phyloP scores from a whole-genome alignment of 805 yeast species.

The Yamadazyma paraphyllophila region DNA sequence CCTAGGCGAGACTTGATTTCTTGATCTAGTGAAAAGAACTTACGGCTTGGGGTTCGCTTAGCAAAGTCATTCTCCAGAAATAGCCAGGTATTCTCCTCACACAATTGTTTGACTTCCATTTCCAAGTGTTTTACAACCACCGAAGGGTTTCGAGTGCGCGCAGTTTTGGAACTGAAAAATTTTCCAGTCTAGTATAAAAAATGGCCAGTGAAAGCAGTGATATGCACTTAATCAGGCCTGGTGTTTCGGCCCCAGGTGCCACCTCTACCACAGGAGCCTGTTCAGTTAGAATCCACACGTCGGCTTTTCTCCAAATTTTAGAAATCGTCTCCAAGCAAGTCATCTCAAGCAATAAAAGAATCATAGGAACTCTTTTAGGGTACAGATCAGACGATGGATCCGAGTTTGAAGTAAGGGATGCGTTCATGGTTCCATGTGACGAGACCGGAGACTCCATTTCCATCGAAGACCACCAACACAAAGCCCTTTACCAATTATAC shows the following conservation, averaged over 20 bases:
- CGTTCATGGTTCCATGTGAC: conserved; percentile 76
- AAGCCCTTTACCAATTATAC: conserved; percentile 65
- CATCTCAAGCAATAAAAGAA: conserved; percentile 46
- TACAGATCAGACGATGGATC: conserved; percentile 80
- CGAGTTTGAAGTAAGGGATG: conserved; percentile 68
- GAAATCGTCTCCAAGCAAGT: conserved; percentile 63
- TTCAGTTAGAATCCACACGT: conserved; percentile 57
- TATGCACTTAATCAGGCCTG: conserved; percentile 52
- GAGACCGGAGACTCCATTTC: conserved; percentile 74
- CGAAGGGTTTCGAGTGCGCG: background rate
- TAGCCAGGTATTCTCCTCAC: conserved; percentile 31
- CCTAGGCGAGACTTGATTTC: conserved; percentile 38
- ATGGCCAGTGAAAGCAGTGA: conserved; percentile 24
- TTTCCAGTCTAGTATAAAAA: background rate
- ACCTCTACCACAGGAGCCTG: conserved; percentile 48
- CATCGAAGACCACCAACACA: conserved; percentile 75
- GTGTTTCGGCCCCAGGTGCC: conserved; percentile 45
- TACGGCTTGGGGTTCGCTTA: conserved; percentile 31
- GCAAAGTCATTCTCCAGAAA: conserved; percentile 35
- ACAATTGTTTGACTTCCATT: background rate
- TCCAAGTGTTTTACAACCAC: background rate
- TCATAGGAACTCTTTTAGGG: conserved; percentile 82
- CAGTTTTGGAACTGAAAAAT: conserved; percentile 1
- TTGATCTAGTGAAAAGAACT: conserved; percentile 28
- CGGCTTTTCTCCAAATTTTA: conserved; percentile 73